Evolutionary conservation across 495 filamentous ascomycete genomes (phyloP), one percentile per base, ranked within the genome.

Genomic region (Penicillium lagena): DNA sequence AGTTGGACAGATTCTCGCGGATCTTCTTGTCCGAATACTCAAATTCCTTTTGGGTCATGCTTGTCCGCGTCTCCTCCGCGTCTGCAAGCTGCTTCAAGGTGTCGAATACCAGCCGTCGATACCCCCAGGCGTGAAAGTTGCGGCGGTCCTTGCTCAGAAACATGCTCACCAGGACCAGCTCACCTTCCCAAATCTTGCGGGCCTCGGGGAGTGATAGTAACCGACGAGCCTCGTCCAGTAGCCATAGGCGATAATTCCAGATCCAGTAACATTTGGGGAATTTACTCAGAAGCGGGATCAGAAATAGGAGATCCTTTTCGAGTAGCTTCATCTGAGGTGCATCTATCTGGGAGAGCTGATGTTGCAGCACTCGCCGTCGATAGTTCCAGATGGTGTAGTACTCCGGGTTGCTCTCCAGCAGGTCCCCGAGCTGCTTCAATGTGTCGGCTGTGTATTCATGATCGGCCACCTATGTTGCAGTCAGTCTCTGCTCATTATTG

Each of bases 221-320:
- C 9, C 67, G 60, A 35, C 82, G 83, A 36, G 81, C 80, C 60
- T 87, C 79, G 37, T 83, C 68, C 12, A 99, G 70, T 1, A 90
- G 68, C 93, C 94, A 97, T 10, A 82, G 65, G n/a, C 93, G 83
- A 66, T 96, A 87, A 62, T 94, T 95, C 93, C 93, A 99, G 35
- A 99, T 88, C 90, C 93, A 96, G 72, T 99, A 99, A 72, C 93
- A 97, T 68, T 99, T 99, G 17, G 93, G 94, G 54, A 79, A 89
- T 49, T 88, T 79, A 30, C 80, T 72, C 32, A 97, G 80, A 10
- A 99, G 75, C 2, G 88, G 88, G 32, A 96, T 74, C 32, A 90
- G 78, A 59, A 96, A 93, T 17, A 66, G 60, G 22, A 97, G 73
- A 54, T 98, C 93, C 49, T 69, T 76, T 35, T 82, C 74, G 61